phyloP scores from a whole-genome alignment of 2,329 filamentous ascomycete species.

The Capronia americana region DNA sequence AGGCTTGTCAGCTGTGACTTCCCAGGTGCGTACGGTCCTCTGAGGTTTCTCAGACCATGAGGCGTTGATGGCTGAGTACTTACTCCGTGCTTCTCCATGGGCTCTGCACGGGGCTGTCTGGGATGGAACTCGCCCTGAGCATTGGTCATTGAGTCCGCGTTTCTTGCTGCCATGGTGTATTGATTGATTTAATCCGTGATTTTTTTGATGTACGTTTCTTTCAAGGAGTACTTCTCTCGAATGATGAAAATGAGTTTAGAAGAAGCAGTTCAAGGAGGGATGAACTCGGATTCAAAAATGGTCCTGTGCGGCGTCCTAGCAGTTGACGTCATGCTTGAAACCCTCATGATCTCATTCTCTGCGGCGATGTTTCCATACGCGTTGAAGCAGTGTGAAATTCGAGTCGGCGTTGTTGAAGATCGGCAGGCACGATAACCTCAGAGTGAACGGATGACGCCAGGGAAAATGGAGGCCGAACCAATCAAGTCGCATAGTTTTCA shows the following conservation, averaged over 20 bases:
- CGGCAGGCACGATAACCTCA: constrained; percentile 1
- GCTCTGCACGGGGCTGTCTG: constrained; percentile 58
- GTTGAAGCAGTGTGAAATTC: not conserved
- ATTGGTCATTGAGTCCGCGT: constrained; percentile 60
- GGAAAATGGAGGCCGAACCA: not conserved
- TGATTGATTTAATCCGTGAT: constrained; percentile 9
- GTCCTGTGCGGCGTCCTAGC: not conserved
- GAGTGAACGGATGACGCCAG: not conserved
- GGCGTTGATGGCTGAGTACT: constrained; percentile 38
- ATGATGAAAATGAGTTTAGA: not conserved
- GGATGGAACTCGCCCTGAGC: constrained; percentile 64
- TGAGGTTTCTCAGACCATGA: constrained; percentile 12
- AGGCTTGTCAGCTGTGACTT: not conserved
- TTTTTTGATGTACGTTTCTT: not conserved
- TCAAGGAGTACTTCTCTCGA: not conserved
- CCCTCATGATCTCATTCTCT: constrained; percentile 18
- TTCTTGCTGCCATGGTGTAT: constrained; percentile 53
- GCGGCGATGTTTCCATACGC: not conserved
- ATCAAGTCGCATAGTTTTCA: not conserved
- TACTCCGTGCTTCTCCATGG: constrained; percentile 62
- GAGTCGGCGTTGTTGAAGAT: not conserved
- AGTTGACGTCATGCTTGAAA: constrained; percentile 20
- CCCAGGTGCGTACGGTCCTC: not conserved
- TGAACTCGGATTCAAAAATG: not conserved
- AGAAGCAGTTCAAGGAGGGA: constrained; percentile 1